These are phyloP conservation scores for Naganishia sp. DNA, from an alignment of 1,284 basidiomycete genomes.

Conservation along the genomic window DNA sequence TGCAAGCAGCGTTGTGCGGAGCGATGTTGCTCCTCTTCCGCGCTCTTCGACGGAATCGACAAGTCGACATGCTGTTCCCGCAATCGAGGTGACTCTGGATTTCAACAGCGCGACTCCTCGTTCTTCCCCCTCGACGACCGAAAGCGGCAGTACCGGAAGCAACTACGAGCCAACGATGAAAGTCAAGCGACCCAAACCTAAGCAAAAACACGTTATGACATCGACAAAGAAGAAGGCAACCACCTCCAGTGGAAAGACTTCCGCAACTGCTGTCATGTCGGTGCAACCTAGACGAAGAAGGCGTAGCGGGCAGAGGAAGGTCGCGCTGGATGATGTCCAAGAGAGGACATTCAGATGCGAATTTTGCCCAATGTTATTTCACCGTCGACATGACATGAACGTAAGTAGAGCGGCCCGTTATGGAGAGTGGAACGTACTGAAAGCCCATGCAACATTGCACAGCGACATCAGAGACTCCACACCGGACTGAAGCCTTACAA, in stretches of 20 bases:
- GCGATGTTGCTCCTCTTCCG: too few species aligned
- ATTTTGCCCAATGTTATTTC: constrained; percentile 16
- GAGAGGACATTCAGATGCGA: constrained; percentile 9
- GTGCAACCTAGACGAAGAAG: too few species aligned
- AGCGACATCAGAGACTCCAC: constrained; percentile 13
- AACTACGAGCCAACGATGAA: constrained; percentile 12
- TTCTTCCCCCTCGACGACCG: neutral
- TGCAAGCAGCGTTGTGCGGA: neutral
- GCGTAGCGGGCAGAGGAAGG: neutral
- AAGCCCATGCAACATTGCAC: too few species aligned
- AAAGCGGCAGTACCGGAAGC: constrained; percentile 11
- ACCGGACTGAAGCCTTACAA: constrained; percentile 15
- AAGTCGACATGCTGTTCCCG: neutral
- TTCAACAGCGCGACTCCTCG: neutral
- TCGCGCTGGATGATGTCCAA: neutral
- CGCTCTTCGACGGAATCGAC: too few species aligned
- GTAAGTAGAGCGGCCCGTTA: neutral
- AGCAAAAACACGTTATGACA: neutral
- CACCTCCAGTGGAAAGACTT: too few species aligned
- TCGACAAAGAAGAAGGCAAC: neutral
- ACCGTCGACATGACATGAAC: constrained; percentile 24
- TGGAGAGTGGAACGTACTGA: neutral
- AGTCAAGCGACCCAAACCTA: neutral
- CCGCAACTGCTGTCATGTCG: too few species aligned
- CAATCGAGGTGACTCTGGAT: too few species aligned